Evolutionary conservation across 495 filamentous ascomycete species (phyloP).

Genomic region (Aspergillus wentii): DNA sequence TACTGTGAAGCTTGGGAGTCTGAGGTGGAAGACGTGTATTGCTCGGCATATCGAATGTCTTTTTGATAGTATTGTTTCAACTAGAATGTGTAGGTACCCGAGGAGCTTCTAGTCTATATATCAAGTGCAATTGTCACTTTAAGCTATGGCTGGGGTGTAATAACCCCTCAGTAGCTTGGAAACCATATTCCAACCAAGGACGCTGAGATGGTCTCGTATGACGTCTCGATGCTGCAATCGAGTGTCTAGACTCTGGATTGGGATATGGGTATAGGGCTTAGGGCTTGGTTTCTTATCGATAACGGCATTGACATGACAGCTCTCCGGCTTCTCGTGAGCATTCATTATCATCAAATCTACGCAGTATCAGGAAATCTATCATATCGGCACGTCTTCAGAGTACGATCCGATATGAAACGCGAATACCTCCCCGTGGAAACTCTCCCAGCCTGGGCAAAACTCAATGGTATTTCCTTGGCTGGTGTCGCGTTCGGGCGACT

Average conservation of each 20-base stretch:
- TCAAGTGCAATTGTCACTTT: neutral
- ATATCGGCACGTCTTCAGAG: too few species aligned
- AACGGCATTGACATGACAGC: too few species aligned
- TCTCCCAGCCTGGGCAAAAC: constrained; percentile 56
- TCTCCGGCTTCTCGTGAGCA: too few species aligned
- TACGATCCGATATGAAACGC: constrained; percentile 60
- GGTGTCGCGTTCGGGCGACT: constrained; percentile 47
- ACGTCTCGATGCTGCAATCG: constrained; percentile 31
- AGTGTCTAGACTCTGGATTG: neutral
- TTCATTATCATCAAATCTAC: too few species aligned
- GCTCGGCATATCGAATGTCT: constrained; percentile 7
- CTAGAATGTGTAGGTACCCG: neutral
- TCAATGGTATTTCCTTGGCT: constrained; percentile 56
- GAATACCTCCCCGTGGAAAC: constrained; percentile 49
- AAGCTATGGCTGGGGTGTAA: neutral
- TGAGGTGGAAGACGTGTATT: constrained; percentile 7
- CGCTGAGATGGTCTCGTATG: constrained; percentile 12
- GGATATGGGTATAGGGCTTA: neutral
- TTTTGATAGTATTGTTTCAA: neutral
- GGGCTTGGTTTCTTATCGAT: too few species aligned
- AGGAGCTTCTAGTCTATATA: neutral
- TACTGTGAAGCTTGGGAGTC: constrained; percentile 4
- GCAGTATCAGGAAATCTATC: too few species aligned
- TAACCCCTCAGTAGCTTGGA: neutral
- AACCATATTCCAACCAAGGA: neutral